Percentiles rank a stretch among this genome's conserved stretches.
Conservation (phyloP, 2,329 filamentous ascomycete genomes). For the Talaromyces sp. region DNA sequence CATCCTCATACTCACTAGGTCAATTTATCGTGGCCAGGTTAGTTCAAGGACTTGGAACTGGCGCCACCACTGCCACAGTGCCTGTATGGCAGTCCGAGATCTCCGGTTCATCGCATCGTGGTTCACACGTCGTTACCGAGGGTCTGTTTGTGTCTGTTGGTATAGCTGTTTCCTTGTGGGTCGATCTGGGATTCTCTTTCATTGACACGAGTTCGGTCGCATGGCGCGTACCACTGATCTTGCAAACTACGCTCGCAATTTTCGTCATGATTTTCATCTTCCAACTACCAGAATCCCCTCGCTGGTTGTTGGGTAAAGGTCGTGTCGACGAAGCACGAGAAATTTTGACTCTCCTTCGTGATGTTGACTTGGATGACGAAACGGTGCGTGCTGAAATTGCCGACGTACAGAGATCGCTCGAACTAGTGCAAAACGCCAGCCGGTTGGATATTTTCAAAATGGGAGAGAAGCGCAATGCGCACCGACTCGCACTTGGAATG, state of each 20-base stretch:
- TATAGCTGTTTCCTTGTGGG: conserved; percentile 48
- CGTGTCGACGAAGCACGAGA: conserved; percentile 18
- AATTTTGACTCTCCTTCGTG: conserved; percentile 31
- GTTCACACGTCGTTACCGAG: conserved; percentile 51
- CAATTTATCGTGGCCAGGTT: conserved; percentile 48
- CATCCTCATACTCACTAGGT: conserved; percentile 41
- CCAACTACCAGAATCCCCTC: conserved; percentile 18
- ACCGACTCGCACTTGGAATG: conserved; percentile 33
- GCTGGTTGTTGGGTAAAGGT: conserved; percentile 19
- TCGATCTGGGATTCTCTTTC: conserved; percentile 46
- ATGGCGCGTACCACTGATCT: conserved; percentile 44
- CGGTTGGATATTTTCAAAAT: conserved; percentile 40
- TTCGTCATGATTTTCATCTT: conserved; percentile 24
- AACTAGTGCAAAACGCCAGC: conserved; percentile 26
- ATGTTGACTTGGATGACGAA: conserved; percentile 41
- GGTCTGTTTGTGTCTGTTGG: conserved; percentile 48
- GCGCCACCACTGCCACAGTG: conserved; percentile 46
- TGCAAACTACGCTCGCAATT: conserved; percentile 32
- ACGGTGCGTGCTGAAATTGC: conserved; percentile 38
- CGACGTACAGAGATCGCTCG: conserved; percentile 41
- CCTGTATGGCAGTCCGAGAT: conserved; percentile 46
- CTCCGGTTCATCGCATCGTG: conserved; percentile 43
- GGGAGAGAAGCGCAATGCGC: conserved; percentile 35
- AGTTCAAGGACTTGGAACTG: conserved; percentile 43
- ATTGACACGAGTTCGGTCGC: conserved; percentile 37